Evolutionary conservation across 2,329 filamentous ascomycete genomes (phyloP), one percentile per base, ranked within the genome.

Genomic region (Albophoma yamanashiensis): DNA sequence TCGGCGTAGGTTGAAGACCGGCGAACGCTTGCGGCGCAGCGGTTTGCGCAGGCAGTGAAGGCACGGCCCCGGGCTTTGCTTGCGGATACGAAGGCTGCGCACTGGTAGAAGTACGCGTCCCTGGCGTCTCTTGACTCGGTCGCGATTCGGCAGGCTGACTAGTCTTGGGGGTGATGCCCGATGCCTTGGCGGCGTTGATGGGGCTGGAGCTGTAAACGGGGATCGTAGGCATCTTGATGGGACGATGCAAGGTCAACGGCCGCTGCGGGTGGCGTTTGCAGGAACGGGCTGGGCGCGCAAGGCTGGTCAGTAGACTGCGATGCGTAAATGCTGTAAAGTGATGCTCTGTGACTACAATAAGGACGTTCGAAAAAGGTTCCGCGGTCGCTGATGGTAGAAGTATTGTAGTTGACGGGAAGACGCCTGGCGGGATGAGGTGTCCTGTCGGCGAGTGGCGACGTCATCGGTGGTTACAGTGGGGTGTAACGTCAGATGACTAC

Each of bases 141-240:
- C 59, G 40, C 8, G 43, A 27, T 42, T 50, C n/a, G 27, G 55
- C 57, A 31, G 58, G n/a, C 11, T 50, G 58, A 55, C 39, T 55
- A 40, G 79, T 83, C 64, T 80, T 70, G 36, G 80, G 76, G 25
- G 79, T 81, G 50, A 73, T 68, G 39, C 75, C 80, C 20, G 75
- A 74, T 56, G 82, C 75, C 71, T 84, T 85, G 61, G 79, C 74
- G 43, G 81, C 79, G 66, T 76, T 81, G 70, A 87, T 84, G 55
- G 84, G 84, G 69, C 82, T 84, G 59, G 80, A 71, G 42, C 78
- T 80, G 71, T 85, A 84, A 50, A 86, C 78, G 56, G 79, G 81
- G 62, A 87, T 80, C n/a, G 83, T 79, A 56, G 83, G 77, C 84
- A 87, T 87, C n/a, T 55, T 74, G 67, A 25, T 39, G 25, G n/a